Conservation (phyloP, 2,329 filamentous ascomycete genomes). For the Pseudogymnoascus sp. region DNA sequence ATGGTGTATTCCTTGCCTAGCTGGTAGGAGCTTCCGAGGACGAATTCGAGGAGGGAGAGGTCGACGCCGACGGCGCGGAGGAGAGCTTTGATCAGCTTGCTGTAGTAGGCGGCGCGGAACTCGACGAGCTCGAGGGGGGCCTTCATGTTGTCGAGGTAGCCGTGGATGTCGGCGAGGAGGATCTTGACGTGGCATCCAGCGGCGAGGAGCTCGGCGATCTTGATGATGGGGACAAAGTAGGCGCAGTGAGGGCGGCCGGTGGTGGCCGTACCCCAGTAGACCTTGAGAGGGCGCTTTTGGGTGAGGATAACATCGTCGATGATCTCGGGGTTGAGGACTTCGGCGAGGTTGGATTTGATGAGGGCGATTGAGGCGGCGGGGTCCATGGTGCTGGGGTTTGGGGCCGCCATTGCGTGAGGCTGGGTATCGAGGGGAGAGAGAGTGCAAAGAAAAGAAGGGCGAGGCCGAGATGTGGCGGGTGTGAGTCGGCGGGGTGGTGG, state of each 20-base stretch:
- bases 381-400: conserved; percentile 21
- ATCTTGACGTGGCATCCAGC: conserved; percentile 78
- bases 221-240: conserved; percentile 82
- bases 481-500: background rate
- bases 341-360: conserved; percentile 72
- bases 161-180: conserved; percentile 64
- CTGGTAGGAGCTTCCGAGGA: conserved; percentile 80
- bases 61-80: conserved; percentile 71
- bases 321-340: conserved; percentile 77
- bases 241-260: conserved; percentile 84
- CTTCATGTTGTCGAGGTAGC: conserved; percentile 76
- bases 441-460: background rate
- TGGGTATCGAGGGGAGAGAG: background rate
- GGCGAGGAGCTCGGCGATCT: conserved; percentile 78
- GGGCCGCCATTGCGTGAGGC: background rate
- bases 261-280: conserved; percentile 84
- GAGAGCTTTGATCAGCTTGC: conserved; percentile 62
- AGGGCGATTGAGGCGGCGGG: conserved; percentile 59
- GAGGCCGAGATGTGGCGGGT: background rate
- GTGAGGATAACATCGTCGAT: conserved; percentile 63
- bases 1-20: conserved; percentile 66
- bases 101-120: conserved; percentile 76
- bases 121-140: conserved; percentile 83
- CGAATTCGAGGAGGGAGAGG: conserved; percentile 71
- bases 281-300: conserved; percentile 61